phyloP scores from a whole-genome alignment of 768 basidiomycete species.

The Fomitopsis serialis region DNA sequence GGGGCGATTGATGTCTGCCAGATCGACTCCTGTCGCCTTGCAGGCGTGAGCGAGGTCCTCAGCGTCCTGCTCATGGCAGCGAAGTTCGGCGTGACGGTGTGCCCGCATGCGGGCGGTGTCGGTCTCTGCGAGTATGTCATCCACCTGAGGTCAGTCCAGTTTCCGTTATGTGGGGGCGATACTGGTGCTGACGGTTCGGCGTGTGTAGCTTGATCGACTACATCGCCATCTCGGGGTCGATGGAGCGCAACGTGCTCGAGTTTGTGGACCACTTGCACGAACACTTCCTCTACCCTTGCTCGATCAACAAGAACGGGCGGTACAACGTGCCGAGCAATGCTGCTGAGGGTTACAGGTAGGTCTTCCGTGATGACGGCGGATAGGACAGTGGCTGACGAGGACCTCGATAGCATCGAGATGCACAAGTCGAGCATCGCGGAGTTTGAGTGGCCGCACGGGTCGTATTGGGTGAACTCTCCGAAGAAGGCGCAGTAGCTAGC shows the following conservation, averaged over 20 bases:
- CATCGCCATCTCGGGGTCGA: slow-evolving; percentile 83
- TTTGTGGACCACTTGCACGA: slow-evolving; percentile 91
- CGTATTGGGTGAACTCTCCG: slow-evolving; percentile 58
- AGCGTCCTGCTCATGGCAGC: slow-evolving; percentile 86
- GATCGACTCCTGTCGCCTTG: slow-evolving; percentile 91
- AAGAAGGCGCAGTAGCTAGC: slow-evolving; percentile 9
- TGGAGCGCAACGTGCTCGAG: slow-evolving; percentile 93
- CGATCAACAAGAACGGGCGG: slow-evolving; percentile 78
- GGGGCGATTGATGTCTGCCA: slow-evolving; percentile 94
- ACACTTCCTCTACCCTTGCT: slow-evolving; percentile 84
- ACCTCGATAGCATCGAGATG: slow-evolving; percentile 75
- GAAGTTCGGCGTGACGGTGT: slow-evolving; percentile 85
- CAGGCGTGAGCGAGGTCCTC: slow-evolving; percentile 92
- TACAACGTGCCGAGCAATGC: slow-evolving; percentile 83
- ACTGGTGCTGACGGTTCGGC: not conserved
- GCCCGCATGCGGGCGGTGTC: slow-evolving; percentile 93
- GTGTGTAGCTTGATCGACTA: slow-evolving; percentile 71
- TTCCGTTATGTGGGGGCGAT: not conserved
- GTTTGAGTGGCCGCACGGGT: slow-evolving; percentile 82
- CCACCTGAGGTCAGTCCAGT: slow-evolving; percentile 54
- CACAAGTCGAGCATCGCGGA: slow-evolving; percentile 71
- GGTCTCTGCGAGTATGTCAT: slow-evolving; percentile 92
- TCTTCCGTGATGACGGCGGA: not conserved
- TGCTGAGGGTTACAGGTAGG: slow-evolving; percentile 73
- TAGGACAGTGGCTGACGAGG: not conserved